A percentile compares a stretch with the other conserved stretches of the same genome.
These are phyloP conservation scores for Melocanna baccifera DNA, from an alignment of 176 grass and related monocot species.

Conservation along the genomic window DNA sequence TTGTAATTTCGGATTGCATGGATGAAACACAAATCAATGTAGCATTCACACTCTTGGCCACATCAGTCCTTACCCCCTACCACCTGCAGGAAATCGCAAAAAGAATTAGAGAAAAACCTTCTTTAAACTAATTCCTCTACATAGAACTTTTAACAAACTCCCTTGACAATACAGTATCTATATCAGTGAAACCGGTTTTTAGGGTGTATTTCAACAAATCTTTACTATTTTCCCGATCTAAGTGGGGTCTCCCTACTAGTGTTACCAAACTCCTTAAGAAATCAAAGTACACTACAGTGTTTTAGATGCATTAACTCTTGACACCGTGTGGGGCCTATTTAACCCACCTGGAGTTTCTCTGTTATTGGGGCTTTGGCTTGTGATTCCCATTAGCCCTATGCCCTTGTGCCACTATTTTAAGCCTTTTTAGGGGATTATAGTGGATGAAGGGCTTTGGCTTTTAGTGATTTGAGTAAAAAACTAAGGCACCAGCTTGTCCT, in stretches of 20 bases:
- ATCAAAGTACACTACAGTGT: neutral
- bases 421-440: neutral
- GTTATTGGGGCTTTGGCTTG: neutral
- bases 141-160: neutral
- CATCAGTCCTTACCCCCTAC: neutral
- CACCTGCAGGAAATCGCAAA: neutral
- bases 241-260: neutral
- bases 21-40: no score
- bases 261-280: neutral
- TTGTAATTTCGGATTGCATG: no score
- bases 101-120: neutral
- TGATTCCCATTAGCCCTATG: neutral
- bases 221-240: neutral
- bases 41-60: no score
- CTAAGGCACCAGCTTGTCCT: neutral
- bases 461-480: neutral
- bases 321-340: neutral
- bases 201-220: neutral
- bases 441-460: neutral
- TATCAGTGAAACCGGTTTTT: neutral
- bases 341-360: neutral
- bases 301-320: neutral
- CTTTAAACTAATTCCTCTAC: neutral
- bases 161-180: neutral
- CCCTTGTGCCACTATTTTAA: neutral